Percentiles rank a stretch among this genome's conserved stretches.
Conservation (phyloP, 805 yeast genomes). For the Starmerella cellae region DNA sequence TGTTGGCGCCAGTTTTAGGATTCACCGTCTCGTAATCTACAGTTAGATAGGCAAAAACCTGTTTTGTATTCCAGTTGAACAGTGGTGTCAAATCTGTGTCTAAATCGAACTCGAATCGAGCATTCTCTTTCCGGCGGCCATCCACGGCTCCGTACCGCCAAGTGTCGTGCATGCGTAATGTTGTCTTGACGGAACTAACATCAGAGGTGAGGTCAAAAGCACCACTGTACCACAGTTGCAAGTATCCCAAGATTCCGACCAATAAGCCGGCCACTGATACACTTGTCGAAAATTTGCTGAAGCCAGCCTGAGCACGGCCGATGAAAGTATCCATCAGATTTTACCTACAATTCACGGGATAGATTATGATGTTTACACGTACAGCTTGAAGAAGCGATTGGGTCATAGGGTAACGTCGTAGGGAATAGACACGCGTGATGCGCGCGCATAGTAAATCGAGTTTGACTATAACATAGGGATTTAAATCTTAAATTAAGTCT, state of each 20-base stretch:
- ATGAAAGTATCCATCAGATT: conserved; percentile 27
- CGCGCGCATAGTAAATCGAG: too few relatives aligned
- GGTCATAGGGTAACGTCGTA: too few relatives aligned
- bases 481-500: too few relatives aligned
- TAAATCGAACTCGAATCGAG: conserved; percentile 58
- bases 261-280: conserved; percentile 23
- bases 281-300: conserved; percentile 27
- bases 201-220: conserved; percentile 19
- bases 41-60: conserved; percentile 79
- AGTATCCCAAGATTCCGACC: conserved; percentile 22
- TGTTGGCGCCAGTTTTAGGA: conserved; percentile 17
- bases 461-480: too few relatives aligned
- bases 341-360: too few relatives aligned
- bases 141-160: conserved; percentile 54
- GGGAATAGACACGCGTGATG: too few relatives aligned
- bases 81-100: conserved; percentile 59
- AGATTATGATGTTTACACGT: too few relatives aligned
- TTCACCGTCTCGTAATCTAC: conserved; percentile 58
- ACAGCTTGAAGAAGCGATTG: too few relatives aligned
- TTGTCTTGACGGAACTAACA: conserved; percentile 15
- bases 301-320: conserved; percentile 26
- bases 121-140: conserved; percentile 63
- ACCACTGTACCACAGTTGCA: conserved; percentile 22
- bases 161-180: conserved; percentile 19
- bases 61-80: conserved; percentile 95